Evolutionary conservation across 2,329 filamentous ascomycete species (phyloP).

Genomic region (Laburnicola sp.): DNA sequence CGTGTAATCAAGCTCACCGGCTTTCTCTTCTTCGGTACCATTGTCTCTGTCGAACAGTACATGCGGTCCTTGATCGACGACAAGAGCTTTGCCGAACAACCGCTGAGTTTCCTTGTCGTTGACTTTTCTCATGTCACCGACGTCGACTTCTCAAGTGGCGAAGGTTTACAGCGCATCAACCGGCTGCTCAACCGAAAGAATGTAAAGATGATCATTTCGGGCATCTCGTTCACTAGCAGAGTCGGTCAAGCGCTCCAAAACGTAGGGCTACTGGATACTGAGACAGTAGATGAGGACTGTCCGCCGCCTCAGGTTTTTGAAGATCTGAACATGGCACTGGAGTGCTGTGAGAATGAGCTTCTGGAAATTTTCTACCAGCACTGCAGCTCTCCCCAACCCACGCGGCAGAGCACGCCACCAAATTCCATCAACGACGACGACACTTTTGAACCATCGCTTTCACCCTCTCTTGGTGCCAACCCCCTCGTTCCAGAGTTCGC

Average conservation of each 20-base stretch:
- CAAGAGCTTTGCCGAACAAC: conserved; percentile 72
- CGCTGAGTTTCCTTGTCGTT: conserved; percentile 86
- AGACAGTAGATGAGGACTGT: conserved; percentile 64
- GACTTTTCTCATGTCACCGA: conserved; percentile 89
- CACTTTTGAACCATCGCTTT: conserved; percentile 25
- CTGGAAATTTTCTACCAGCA: conserved; percentile 64
- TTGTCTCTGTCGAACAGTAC: conserved; percentile 89
- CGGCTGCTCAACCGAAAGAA: conserved; percentile 76
- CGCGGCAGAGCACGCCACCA: conserved; percentile 48
- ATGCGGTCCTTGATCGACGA: conserved; percentile 83
- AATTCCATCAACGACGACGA: conserved; percentile 36
- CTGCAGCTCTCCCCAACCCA: conserved; percentile 43
- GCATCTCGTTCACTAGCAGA: conserved; percentile 73
- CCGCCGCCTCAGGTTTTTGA: conserved; percentile 69
- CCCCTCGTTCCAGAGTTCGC: conserved; percentile 61
- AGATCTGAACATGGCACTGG: conserved; percentile 88
- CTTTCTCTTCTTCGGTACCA: conserved; percentile 98
- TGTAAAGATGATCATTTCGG: conserved; percentile 80
- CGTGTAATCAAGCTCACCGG: conserved; percentile 89
- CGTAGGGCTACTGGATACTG: conserved; percentile 77
- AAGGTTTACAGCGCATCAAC: conserved; percentile 92
- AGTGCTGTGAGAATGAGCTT: conserved; percentile 93
- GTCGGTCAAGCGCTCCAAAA: conserved; percentile 79
- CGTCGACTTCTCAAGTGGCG: conserved; percentile 92
- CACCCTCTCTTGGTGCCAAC: conserved; percentile 30